Base-by-base conservation (phyloP, 176 grass and related monocot species). In the Musa troglodytarum region DNA sequence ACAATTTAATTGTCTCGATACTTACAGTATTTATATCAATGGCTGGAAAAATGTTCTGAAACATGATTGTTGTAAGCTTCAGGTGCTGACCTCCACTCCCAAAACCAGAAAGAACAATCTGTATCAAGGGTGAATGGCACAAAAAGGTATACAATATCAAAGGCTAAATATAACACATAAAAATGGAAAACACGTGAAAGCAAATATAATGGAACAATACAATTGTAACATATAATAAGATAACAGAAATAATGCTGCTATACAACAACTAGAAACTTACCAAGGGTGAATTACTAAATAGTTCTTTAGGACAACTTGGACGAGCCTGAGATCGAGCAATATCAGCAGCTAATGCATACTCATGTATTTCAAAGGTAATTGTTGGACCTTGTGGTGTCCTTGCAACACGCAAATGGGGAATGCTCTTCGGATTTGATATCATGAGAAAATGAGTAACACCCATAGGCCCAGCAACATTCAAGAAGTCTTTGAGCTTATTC, bases 391-490 rank as follows among this genome's bases (percentile, higher is more conserved):
- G 74, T 1, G 85, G 85, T 0, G 79, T 72, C 17, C 78, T 91
- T 12, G 80, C 82, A 9, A 91, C 67, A 8, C 80, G 82, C 80
- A 87, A 34, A 50, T 87, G 88, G 8, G 82, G 82, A 59, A 80
- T 57, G 63, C 85, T 87, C 79, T 85, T 85, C 29, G 88, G 82
- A 65, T 82, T 85, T 1, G 85, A 87, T 19, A 90, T 68, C 73
- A 90, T 90, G 49, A 90, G n/a, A 53, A 90, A 90, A 90, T 87
- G 88, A 0, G 88, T 85, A 10, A 90, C 85, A 11, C 88, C 85
- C 79, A 90, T 19, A 10, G 88, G 88, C 11, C 88, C 85, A 0
- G 82, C 79, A 17, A 90, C 85, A 25, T 90, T 87, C 49, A 90
- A 8, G 19, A 87, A 90, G 52, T 90, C 88, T 76, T 87, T 90